phyloP scores from a whole-genome alignment of 2,329 filamentous ascomycete species.

The Lachnellula occidentalis region DNA sequence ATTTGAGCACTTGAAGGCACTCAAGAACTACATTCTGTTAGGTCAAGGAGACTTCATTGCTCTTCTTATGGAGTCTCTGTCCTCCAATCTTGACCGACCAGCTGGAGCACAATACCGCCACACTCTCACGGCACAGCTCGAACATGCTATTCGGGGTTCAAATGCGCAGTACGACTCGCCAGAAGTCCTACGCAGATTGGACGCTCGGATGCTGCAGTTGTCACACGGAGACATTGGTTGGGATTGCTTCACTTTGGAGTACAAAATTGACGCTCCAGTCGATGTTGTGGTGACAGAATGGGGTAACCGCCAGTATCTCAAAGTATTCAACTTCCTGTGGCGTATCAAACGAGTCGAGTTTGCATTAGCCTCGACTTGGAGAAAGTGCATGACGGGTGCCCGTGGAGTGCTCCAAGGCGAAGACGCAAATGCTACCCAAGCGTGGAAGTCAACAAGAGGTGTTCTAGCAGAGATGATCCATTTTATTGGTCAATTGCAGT shows the following conservation, averaged over 20 bases:
- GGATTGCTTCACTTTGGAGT: conserved; percentile 98
- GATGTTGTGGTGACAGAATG: conserved; percentile 97
- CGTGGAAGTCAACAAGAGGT: conserved; percentile 88
- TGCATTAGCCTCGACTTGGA: conserved; percentile 83
- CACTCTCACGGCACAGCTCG: conserved; percentile 92
- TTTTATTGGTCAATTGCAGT: conserved; percentile 93
- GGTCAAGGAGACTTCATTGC: conserved; percentile 98
- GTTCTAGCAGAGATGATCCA: conserved; percentile 97
- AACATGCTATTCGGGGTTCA: conserved; percentile 93
- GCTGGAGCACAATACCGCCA: conserved; percentile 97
- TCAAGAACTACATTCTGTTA: conserved; percentile 91
- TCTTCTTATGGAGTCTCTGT: conserved; percentile 91
- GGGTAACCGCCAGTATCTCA: conserved; percentile 93
- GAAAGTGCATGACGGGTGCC: conserved; percentile 90
- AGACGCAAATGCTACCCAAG: conserved; percentile 61
- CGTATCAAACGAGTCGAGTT: conserved; percentile 97
- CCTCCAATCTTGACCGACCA: conserved; percentile 86
- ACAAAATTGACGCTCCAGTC: conserved; percentile 93
- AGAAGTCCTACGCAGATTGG: conserved; percentile 84
- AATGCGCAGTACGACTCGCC: conserved; percentile 94
- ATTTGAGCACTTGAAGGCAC: conserved; percentile 82
- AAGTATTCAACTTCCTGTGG: conserved; percentile 99
- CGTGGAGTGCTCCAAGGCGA: conserved; percentile 82
- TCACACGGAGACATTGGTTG: conserved; percentile 96
- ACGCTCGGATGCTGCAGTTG: conserved; percentile 96